phyloP scores from a whole-genome alignment of 805 yeast genomes.

The Debaryomyces prosopidis region DNA sequence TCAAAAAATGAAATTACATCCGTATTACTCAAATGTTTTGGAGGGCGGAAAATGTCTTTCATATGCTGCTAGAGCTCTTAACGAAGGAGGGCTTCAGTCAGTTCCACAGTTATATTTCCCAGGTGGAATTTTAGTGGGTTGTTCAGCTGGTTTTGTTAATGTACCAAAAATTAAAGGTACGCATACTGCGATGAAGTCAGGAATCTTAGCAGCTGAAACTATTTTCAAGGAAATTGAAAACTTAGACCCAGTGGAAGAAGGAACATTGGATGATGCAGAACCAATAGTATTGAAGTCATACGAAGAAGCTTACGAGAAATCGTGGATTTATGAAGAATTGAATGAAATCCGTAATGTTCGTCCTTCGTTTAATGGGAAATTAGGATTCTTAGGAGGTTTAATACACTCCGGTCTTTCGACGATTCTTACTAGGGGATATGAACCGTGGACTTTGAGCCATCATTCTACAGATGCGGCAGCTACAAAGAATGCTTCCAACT shows the following conservation, averaged over 20 bases:
- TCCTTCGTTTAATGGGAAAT: conserved; percentile 78
- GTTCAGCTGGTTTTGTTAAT: conserved; percentile 94
- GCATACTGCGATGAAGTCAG: conserved; percentile 96
- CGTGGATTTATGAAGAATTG: conserved; percentile 88
- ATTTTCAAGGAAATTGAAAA: conserved; percentile 51
- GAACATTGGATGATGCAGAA: conserved; percentile 34
- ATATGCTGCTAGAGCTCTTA: conserved; percentile 93
- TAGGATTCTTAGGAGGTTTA: conserved; percentile 83
- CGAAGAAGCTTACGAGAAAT: conserved; percentile 63
- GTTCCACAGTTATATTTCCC: conserved; percentile 91
- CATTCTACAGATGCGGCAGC: conserved; percentile 68
- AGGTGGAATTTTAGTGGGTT: conserved; percentile 95
- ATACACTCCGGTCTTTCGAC: conserved; percentile 84
- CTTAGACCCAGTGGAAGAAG: conserved; percentile 47
- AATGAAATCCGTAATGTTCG: conserved; percentile 85
- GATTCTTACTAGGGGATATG: conserved; percentile 70
- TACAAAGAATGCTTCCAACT: conserved; percentile 68
- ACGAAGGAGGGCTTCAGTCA: conserved; percentile 96
- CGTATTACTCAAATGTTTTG: conserved; percentile 70
- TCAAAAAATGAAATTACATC: conserved; percentile 91
- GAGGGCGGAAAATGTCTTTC: conserved; percentile 91
- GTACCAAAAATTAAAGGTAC: conserved; percentile 98
- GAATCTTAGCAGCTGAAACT: conserved; percentile 90
- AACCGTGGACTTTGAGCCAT: conserved; percentile 85
- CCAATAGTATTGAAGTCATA: conserved; percentile 54